These are phyloP conservation scores for Moniliella sp. DNA, from an alignment of 1,284 basidiomycete species.

Conservation along the genomic window DNA sequence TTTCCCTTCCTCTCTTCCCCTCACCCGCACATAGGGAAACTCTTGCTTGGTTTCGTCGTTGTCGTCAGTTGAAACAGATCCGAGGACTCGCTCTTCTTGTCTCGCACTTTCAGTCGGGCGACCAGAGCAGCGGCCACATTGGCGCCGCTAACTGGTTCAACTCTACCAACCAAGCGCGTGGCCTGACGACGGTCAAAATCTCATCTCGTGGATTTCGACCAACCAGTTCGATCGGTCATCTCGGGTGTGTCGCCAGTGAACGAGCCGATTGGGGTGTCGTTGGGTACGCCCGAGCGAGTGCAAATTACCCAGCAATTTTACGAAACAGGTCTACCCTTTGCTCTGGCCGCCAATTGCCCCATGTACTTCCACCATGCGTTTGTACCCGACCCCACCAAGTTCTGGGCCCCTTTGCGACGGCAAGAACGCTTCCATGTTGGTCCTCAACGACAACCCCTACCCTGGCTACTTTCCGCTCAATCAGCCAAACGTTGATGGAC, in stretches of 20 bases:
- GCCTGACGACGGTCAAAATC: constrained; percentile 12
- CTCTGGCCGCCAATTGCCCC: constrained; percentile 20
- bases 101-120: no score
- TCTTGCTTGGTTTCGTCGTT: no score
- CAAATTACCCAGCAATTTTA: constrained; percentile 15
- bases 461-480: no score
- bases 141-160: constrained; percentile 14
- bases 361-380: no score
- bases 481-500: no score
- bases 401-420: no score
- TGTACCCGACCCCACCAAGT: no score
- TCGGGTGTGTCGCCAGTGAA: constrained; percentile 22
- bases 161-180: constrained; percentile 11
- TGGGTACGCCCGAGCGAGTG: constrained; percentile 1
- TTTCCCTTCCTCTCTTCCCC: no score
- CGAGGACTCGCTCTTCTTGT: no score
- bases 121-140: constrained; percentile 28
- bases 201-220: constrained; percentile 12
- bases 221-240: constrained; percentile 23
- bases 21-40: no score
- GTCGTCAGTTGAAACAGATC: no score
- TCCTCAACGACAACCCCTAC: constrained; percentile 28
- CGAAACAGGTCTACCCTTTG: constrained; percentile 5
- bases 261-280: constrained; percentile 15
- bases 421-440: constrained; percentile 19